These are phyloP conservation scores for Gomphus bonarii DNA, from an alignment of 1,284 basidiomycete species.

Conservation along the genomic window DNA sequence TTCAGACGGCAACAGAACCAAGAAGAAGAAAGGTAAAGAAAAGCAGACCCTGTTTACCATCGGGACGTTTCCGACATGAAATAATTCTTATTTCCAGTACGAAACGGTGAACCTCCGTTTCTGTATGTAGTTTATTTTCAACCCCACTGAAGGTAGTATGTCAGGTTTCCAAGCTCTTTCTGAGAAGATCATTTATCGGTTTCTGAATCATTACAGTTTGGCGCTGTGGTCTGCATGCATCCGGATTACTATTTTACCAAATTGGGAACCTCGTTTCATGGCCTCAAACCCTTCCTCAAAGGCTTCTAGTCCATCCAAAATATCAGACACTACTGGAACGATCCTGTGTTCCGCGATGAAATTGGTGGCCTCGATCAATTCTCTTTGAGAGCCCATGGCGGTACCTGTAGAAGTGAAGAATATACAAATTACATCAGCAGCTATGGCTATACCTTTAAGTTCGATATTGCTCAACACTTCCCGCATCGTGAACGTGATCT, in stretches of 20 bases:
- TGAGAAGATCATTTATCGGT: not conserved
- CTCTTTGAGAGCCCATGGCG: slow-evolving; percentile 77
- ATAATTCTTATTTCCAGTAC: not conserved
- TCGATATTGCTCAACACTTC: slow-evolving; percentile 73
- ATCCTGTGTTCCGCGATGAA: slow-evolving; percentile 65
- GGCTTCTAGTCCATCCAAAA: slow-evolving; percentile 58
- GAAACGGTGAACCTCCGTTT: not conserved
- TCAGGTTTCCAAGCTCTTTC: not conserved
- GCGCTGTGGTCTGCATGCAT: slow-evolving; percentile 2
- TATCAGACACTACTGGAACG: slow-evolving; percentile 63
- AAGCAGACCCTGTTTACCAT: slow-evolving; percentile 74
- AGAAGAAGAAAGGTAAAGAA: slow-evolving; percentile 74
- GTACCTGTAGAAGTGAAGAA: slow-evolving; percentile 36
- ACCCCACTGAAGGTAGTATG: not conserved
- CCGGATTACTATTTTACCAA: slow-evolving; percentile 67
- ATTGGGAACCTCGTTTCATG: slow-evolving; percentile 51
- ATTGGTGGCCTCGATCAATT: slow-evolving; percentile 60
- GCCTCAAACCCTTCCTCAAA: slow-evolving; percentile 65
- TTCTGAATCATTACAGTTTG: not conserved
- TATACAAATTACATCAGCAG: not conserved
- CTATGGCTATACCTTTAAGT: slow-evolving; percentile 44
- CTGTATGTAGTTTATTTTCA: not conserved
- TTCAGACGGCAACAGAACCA: slow-evolving; percentile 37
- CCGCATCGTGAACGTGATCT: slow-evolving; percentile 66
- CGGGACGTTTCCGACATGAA: slow-evolving; percentile 16